Base-by-base conservation (phyloP, 345 rosid species). In the Capsella bursapastoris region DNA sequence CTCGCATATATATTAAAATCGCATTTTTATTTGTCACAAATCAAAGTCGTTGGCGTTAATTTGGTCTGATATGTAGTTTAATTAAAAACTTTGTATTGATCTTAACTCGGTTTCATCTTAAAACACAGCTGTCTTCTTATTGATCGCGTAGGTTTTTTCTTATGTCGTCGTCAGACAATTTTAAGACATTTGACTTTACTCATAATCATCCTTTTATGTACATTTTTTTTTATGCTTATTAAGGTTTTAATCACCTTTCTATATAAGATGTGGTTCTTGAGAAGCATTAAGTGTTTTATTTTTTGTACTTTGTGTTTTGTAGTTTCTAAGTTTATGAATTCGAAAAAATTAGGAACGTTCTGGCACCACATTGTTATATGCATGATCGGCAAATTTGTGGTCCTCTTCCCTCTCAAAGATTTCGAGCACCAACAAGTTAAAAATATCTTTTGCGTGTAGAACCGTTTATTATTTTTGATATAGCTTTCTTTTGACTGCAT, bases 41-140 rank as follows among this genome's bases (percentile, higher is more conserved):
- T 56, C 31, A 64, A 64, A 69, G 43, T 70, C 44, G 35, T 49
- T 70, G 48, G 40, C 57, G 48, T 64, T 77, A 50, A 77, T 43
- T 57, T 77, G 22, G 38, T 40, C 32, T 35, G 61, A 0, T 16
- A 0, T 16, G 41, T 76, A 34, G 38, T 69, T 56, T 57, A 38
- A 35, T 29, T 71, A 8, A 56, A 31, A 53, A 66, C 9, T 71
- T 58, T 55, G 68, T 58, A 51, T 9, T 37, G 27, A 50, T 8
- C 28, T 27, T 65, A 71, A 71, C 68, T 78, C 68, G 73, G 63
- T 45, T 71, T 49, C 56, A 58, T 66, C 72, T 68, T 71, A 18
- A 32, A n/a, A 41, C 11, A 77, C 81, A 77, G 81, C 77, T 77
- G 80, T 70, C 62, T 70, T 57, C 41, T 44, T 58, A 65, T 58